These are phyloP conservation scores for Lophium mytilinum DNA, from an alignment of 495 filamentous ascomycete species.

Conservation along the genomic window DNA sequence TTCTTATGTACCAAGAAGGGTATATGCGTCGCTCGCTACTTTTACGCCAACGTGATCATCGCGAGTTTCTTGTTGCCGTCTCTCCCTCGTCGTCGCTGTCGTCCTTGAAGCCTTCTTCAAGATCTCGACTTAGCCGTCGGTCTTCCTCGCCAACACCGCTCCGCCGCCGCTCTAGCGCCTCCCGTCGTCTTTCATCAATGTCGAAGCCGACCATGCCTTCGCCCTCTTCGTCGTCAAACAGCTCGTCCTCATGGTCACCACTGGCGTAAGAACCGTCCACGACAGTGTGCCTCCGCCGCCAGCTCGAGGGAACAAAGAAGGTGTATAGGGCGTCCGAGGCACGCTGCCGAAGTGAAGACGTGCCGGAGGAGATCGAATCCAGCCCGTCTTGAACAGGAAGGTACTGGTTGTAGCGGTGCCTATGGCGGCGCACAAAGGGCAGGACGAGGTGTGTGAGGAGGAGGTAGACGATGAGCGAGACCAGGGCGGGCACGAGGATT, in stretches of 20 bases:
- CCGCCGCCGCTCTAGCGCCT: slow-evolving; percentile 41
- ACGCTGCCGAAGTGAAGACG: slow-evolving; percentile 54
- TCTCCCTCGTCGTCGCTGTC: slow-evolving; percentile 63
- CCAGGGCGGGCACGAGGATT: slow-evolving; percentile 65
- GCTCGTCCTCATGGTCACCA: slow-evolving; percentile 53
- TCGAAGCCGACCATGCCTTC: slow-evolving; percentile 56
- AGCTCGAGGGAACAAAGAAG: slow-evolving; percentile 19
- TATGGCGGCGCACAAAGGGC: slow-evolving; percentile 69
- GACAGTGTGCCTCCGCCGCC: slow-evolving; percentile 39
- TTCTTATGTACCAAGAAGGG: too few relatives aligned
- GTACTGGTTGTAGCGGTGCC: slow-evolving; percentile 55
- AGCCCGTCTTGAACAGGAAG: slow-evolving; percentile 29
- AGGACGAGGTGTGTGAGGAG: slow-evolving; percentile 60
- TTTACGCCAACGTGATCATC: background rate
- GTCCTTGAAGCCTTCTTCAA: slow-evolving; percentile 78
- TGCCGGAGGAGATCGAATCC: slow-evolving; percentile 51
- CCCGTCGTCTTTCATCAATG: slow-evolving; percentile 42
- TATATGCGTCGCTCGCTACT: too few relatives aligned
- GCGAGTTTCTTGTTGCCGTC: slow-evolving; percentile 1
- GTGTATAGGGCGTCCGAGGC: slow-evolving; percentile 35
- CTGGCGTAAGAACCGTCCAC: slow-evolving; percentile 29
- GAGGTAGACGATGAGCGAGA: slow-evolving; percentile 70
- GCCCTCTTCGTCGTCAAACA: slow-evolving; percentile 62
- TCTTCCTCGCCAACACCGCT: slow-evolving; percentile 33
- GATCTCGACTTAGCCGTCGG: slow-evolving; percentile 65